Evolutionary conservation across 176 grass and related monocot species (phyloP), one percentile per base, ranked within the genome.

Genomic region (Phoenix roebelenii): DNA sequence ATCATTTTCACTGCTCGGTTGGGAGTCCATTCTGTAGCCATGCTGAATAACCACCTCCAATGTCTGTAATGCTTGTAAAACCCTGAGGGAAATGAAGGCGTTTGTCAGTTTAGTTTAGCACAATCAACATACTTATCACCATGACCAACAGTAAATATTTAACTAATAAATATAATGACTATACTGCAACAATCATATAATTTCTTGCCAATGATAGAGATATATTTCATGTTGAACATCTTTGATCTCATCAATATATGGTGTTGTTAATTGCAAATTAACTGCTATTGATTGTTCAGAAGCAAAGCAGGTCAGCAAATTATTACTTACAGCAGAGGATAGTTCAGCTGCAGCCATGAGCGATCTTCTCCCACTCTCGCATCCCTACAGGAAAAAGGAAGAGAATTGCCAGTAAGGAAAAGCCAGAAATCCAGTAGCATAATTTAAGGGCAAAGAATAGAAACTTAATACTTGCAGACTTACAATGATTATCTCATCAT

Each of bases 311-410:
- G 22, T 16, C 32, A 50, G 4, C 22, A 16, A 39, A 60, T 35
- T 16, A n/a, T n/a, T 50, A 66, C 83, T 86, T 81, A 95, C 90
- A 22, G 85, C 63, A 32, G 80, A 84, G 30, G 61, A 59, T 25
- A 95, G 86, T 66, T 95, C 71, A 71, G 83, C 20, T 61, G 83
- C 80, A 48, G 83, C 90, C 86, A 84, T 79, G 49, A 95, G 80
- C 23, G 86, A 90, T 25, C 86, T 85, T 70, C 70, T 95, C 22
- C 90, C 86, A 71, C 77, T 90, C 39, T 87, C 80, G 78, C 90
- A 90, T 52, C 86, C 83, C 91, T 95, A 73, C 14, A 63, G 7
- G 72, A 18, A 22, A 28, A 76, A 5, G 1, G 19, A 5, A 7
- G 10, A 5, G 5, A 20, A 32, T n/a, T 66, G 22, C 6, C 10